Evolutionary conservation across 208 protist species (phyloP).

Genomic region (Acanthamoeba rhysodes): DNA sequence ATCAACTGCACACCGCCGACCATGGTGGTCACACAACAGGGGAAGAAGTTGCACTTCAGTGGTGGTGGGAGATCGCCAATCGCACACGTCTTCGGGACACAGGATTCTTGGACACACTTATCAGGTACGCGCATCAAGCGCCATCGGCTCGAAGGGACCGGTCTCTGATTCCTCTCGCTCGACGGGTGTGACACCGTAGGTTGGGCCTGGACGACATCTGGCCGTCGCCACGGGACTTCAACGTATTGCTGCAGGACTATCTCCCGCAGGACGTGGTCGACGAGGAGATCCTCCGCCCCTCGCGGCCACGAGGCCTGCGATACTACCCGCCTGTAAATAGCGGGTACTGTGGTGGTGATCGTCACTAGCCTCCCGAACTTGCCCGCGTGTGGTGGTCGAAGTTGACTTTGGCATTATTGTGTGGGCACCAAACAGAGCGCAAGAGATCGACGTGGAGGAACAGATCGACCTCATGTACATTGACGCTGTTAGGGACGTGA

Average conservation of each 20-base stretch:
- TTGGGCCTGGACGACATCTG: conserved; percentile 1
- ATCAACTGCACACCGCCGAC: too few species aligned
- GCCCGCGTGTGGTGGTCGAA: too few species aligned
- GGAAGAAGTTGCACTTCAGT: not conserved
- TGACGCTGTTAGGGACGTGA: conserved; percentile 5
- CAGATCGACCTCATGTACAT: conserved; percentile 42
- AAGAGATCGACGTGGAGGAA: not conserved
- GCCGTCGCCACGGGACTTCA: conserved; percentile 16
- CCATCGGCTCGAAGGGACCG: not conserved
- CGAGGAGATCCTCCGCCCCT: conserved; percentile 7
- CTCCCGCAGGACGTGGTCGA: not conserved
- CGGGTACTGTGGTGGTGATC: not conserved
- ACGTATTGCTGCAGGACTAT: conserved; percentile 34
- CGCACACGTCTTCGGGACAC: not conserved
- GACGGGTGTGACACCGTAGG: not conserved
- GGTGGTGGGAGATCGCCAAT: conserved; percentile 57
- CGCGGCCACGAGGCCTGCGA: not conserved
- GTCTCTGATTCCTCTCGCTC: not conserved
- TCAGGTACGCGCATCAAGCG: not conserved
- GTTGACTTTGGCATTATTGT: not conserved
- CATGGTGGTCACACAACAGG: not conserved
- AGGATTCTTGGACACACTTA: conserved; percentile 9
- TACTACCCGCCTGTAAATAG: not conserved
- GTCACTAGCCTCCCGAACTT: too few species aligned
- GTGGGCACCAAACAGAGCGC: not conserved